Percentiles rank a stretch among this genome's conserved stretches.
phyloP scores from a whole-genome alignment of 257 asterid genomes.

The Salvia splendens region DNA sequence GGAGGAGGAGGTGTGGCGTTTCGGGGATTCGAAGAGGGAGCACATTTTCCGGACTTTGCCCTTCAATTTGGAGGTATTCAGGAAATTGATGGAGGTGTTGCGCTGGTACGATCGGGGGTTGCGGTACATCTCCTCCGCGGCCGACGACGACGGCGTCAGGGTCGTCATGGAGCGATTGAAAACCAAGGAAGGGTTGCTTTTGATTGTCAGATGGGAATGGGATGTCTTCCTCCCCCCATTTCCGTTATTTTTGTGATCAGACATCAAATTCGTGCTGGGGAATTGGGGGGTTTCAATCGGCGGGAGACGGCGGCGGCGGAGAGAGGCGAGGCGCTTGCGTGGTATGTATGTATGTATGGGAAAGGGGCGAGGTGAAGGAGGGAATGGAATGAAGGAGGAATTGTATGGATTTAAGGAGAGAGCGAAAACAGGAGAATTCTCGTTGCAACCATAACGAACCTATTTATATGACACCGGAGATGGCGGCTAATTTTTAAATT shows the following conservation, averaged over 20 bases:
- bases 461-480: conserved; percentile 11
- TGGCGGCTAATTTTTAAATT: conserved; percentile 3
- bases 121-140: conserved; percentile 35
- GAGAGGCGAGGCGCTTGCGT: conserved; percentile 11
- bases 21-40: conserved; percentile 59
- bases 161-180: conserved; percentile 56
- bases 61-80: conserved; percentile 41
- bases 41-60: conserved; percentile 63
- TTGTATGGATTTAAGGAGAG: background rate
- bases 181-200: conserved; percentile 34
- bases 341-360: too few species aligned
- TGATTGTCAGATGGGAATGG: conserved; percentile 27
- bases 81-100: conserved; percentile 51
- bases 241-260: conserved; percentile 39
- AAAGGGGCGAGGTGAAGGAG: too few species aligned
- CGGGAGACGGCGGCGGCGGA: conserved; percentile 32
- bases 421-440: conserved; percentile 2
- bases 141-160: conserved; percentile 33
- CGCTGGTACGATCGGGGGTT: conserved; percentile 45
- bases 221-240: conserved; percentile 31
- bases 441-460: conserved; percentile 14
- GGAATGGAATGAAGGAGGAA: background rate
- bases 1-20: conserved; percentile 25
- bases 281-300: background rate
- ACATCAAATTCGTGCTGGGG: conserved; percentile 26